These are phyloP conservation scores for Syncephalastrum contaminatum DNA, from an alignment of 371 early-diverging fungal genomes.

Conservation along the genomic window DNA sequence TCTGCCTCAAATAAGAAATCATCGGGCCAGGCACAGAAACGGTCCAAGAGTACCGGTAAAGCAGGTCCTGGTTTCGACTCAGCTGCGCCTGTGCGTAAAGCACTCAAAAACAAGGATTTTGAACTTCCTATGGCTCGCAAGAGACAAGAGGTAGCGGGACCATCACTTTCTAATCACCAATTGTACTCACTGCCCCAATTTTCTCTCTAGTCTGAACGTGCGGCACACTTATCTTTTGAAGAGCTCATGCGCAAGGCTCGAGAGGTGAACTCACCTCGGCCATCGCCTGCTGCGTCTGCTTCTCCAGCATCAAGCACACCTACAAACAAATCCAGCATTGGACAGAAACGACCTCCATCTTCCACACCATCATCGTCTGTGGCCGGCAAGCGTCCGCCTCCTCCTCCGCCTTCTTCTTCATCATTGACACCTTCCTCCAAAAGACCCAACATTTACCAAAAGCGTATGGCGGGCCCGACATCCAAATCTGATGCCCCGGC, in stretches of 20 bases:
- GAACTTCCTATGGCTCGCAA: too few relatives aligned
- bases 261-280: slow-evolving; percentile 18
- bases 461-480: not conserved
- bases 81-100: too few relatives aligned
- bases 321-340: not conserved
- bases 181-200: not conserved
- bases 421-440: not conserved
- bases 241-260: slow-evolving; percentile 36
- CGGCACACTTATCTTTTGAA: slow-evolving; percentile 35
- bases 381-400: slow-evolving; percentile 5
- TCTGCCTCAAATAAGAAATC: not conserved
- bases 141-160: too few relatives aligned
- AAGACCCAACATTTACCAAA: slow-evolving; percentile 8
- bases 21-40: too few relatives aligned
- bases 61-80: too few relatives aligned
- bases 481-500: not conserved
- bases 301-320: not conserved
- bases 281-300: not conserved
- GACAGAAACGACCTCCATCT: slow-evolving; percentile 6
- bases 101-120: too few relatives aligned
- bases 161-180: not conserved
- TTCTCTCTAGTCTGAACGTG: too few relatives aligned
- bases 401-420: not conserved
- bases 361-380: not conserved
- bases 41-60: too few relatives aligned